Evolutionary conservation across 495 filamentous ascomycete species (phyloP).

Genomic region (Darksidea phi): DNA sequence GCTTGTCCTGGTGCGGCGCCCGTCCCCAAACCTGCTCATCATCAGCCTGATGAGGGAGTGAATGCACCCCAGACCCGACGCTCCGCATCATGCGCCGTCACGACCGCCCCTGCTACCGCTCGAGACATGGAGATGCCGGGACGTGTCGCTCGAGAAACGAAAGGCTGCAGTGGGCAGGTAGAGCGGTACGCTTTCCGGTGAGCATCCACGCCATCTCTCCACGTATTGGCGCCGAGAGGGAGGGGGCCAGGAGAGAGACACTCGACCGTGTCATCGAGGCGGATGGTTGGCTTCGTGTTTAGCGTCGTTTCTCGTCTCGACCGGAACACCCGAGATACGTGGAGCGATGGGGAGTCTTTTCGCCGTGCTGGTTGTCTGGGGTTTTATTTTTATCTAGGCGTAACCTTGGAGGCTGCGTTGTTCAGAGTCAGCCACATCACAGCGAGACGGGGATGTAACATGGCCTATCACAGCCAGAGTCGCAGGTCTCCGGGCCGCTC

Average conservation of each 20-base stretch:
- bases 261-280: too few species aligned
- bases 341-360: neutral
- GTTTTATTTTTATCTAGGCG: constrained; percentile 19
- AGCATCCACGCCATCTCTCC: too few species aligned
- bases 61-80: constrained; percentile 30
- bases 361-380: neutral
- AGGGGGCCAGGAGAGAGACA: too few species aligned
- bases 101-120: constrained; percentile 10
- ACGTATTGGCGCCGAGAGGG: too few species aligned
- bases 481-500: neutral
- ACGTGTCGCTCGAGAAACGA: neutral
- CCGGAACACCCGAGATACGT: neutral
- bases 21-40: neutral
- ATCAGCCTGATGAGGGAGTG: constrained; percentile 3
- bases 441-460: constrained; percentile 12
- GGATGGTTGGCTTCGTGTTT: neutral
- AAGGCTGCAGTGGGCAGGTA: neutral
- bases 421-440: constrained; percentile 10
- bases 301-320: neutral
- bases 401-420: constrained; percentile 4
- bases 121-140: neutral
- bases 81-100: constrained; percentile 25
- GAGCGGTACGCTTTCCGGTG: neutral
- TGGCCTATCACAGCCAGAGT: constrained; percentile 20
- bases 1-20: neutral